Percentiles rank a stretch among this genome's conserved stretches.
phyloP scores from a whole-genome alignment of 164 flowering plant genomes.

The Hamamelis virginiana region DNA sequence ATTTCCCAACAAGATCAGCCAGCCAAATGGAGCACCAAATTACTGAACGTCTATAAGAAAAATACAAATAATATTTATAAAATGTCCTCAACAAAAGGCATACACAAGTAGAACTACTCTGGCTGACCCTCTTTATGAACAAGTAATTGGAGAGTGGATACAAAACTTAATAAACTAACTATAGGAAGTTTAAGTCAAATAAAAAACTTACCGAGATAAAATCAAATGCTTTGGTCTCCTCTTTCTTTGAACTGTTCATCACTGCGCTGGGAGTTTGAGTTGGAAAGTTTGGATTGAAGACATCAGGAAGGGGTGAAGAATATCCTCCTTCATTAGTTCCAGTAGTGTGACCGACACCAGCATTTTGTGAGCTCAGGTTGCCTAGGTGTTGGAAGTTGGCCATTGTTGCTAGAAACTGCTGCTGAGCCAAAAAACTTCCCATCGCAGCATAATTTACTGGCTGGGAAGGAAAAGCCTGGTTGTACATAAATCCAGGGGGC shows the following conservation, averaged over 20 bases:
- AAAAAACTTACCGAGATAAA: constrained; percentile 78
- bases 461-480: constrained; percentile 60
- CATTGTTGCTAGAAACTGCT: constrained; percentile 78
- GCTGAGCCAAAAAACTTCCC: constrained; percentile 76
- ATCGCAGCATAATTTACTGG: constrained; percentile 62
- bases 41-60: too few relatives aligned
- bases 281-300: constrained; percentile 60
- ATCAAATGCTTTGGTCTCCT: constrained; percentile 91
- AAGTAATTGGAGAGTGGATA: background rate
- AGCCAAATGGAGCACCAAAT: too few relatives aligned
- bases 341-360: constrained; percentile 26
- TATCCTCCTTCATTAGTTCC: constrained; percentile 47
- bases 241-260: constrained; percentile 69
- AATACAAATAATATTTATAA: too few relatives aligned
- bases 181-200: background rate
- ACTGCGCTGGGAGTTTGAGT: constrained; percentile 39
- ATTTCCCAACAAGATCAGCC: too few relatives aligned
- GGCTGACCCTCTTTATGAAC: background rate
- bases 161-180: background rate
- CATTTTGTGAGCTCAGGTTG: constrained; percentile 41
- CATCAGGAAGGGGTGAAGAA: constrained; percentile 69
- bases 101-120: background rate
- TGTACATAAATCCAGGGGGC: constrained; percentile 61
- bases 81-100: background rate
- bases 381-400: constrained; percentile 72